phyloP scores from a whole-genome alignment of 768 basidiomycete species.

The Crepidotus variabilis region DNA sequence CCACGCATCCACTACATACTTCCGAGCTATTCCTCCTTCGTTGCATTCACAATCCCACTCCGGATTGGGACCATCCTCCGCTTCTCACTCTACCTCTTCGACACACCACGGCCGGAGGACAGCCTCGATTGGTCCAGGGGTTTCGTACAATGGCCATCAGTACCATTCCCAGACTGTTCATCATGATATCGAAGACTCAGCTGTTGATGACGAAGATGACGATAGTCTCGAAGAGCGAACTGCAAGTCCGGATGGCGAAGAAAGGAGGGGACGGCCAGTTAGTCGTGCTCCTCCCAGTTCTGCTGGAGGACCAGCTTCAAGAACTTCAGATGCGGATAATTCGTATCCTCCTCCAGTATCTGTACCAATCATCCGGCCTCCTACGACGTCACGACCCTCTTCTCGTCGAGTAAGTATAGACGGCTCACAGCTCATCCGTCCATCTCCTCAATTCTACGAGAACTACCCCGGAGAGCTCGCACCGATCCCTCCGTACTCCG shows the following conservation, averaged over 20 bases:
- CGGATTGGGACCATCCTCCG: not conserved
- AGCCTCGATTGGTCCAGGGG: constrained; percentile 46
- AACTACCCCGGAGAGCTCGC: constrained; percentile 6
- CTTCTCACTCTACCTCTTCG: not conserved
- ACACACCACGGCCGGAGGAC: constrained; percentile 28
- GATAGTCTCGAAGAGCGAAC: constrained; percentile 23
- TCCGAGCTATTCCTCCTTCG: constrained; percentile 45
- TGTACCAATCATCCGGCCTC: not conserved
- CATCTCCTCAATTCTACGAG: not conserved
- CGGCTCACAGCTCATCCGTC: not conserved
- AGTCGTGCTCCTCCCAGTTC: too few species aligned
- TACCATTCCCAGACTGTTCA: constrained; percentile 1
- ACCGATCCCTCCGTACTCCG: constrained; percentile 36
- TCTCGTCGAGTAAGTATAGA: not conserved
- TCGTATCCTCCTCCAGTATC: not conserved
- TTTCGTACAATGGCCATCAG: constrained; percentile 21
- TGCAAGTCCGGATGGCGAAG: not conserved
- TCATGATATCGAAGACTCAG: constrained; percentile 12
- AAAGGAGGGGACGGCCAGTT: not conserved
- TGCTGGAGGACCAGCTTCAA: too few species aligned
- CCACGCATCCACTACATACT: constrained; percentile 68
- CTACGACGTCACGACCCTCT: not conserved
- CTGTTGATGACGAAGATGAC: constrained; percentile 28
- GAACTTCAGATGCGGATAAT: too few species aligned
- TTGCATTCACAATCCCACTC: too few species aligned